Conservation (phyloP, 805 yeast species). For the Zygoascus biomembranicola region DNA sequence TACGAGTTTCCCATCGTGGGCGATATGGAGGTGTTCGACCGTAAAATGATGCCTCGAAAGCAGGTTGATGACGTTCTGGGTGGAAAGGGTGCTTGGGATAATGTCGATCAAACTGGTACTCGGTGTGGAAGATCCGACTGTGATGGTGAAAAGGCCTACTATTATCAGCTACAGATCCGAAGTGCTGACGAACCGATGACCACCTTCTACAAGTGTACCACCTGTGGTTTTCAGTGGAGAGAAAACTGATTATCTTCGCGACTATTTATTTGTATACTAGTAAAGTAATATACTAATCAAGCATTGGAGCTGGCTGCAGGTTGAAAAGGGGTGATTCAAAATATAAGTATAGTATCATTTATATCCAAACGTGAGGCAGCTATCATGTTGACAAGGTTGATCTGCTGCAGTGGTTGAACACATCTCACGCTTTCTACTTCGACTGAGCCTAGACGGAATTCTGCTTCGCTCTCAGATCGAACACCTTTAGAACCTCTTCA, state of each 20-base stretch:
- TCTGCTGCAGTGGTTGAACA: no score
- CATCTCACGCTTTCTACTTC: no score
- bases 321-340: no score
- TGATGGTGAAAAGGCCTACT: constrained; percentile 86
- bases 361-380: no score
- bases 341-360: no score
- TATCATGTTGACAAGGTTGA: no score
- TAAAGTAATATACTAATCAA: neutral
- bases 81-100: constrained; percentile 97
- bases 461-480: constrained; percentile 20
- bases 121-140: constrained; percentile 88
- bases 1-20: constrained; percentile 86
- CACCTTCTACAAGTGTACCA: constrained; percentile 90
- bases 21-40: constrained; percentile 65
- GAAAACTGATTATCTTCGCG: constrained; percentile 49
- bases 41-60: constrained; percentile 75
- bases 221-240: constrained; percentile 93
- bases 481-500: constrained; percentile 30
- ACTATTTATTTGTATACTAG: neutral
- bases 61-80: constrained; percentile 95
- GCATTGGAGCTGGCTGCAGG: neutral
- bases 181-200: constrained; percentile 99
- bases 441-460: constrained; percentile 9
- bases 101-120: constrained; percentile 89
- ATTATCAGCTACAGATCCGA: constrained; percentile 92